Evolutionary conservation across 1,284 basidiomycete genomes (phyloP), one percentile per base, ranked within the genome.

Genomic region (Clitocybe nebularis): DNA sequence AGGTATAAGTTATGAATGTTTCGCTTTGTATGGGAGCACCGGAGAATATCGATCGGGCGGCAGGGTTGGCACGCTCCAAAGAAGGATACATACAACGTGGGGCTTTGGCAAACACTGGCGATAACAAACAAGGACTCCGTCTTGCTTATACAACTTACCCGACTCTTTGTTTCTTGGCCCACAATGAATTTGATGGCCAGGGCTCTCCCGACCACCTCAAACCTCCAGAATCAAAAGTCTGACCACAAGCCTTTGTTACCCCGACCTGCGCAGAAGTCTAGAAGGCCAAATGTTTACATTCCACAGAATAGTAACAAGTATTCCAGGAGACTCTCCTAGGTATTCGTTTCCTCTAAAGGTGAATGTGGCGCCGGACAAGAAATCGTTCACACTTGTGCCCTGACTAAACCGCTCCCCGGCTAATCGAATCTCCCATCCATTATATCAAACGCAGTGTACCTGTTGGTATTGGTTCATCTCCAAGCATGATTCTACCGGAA

Each of bases 391-490:
- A n/a, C n/a, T n/a, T n/a, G n/a, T n/a, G n/a, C n/a, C n/a, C n/a
- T n/a, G n/a, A n/a, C n/a, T n/a, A n/a, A 9, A 16, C 6, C 9
- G 32, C 9, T n/a, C 38, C 30, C 29, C 11, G 28, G n/a, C 38
- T 53, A 62, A 43, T 58, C 54, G 41, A 63, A 66, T n/a, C 50
- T 49, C 33, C 60, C 61, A 14, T 63, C 61, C 46, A 60, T 56
- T 19, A 59, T 49, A 46, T 63, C 63, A 49, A 63, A 66, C n/a
- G n/a, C n/a, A 41, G 49, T 53, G 22, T 54, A 51, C 48, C 65
- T 66, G 37, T 20, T 24, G 10, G 30, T 5, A 32, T 32, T 6
- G 33, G 17, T 9, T 17, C 14, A 17, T 29, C 19, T 16, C 28
- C 8, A 6, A 21, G 8, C 26, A 36, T 11, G 17, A 21, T 13